These are phyloP conservation scores for Fraxinus latifolia DNA, from an alignment of 305 asterid genomes.

Conservation along the genomic window DNA sequence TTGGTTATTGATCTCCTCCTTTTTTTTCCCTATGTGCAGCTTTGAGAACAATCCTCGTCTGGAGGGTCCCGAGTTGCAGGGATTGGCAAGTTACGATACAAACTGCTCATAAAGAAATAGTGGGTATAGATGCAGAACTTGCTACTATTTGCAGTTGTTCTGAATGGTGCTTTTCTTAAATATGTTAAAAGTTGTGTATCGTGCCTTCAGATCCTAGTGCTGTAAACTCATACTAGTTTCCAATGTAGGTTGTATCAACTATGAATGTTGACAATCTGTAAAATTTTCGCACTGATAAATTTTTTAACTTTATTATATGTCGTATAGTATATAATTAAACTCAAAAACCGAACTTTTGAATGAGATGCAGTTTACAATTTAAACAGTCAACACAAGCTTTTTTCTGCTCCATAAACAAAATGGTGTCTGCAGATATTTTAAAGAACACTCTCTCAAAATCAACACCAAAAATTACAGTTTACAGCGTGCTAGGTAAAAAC, in stretches of 20 bases:
- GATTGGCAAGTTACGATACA: conserved; percentile 81
- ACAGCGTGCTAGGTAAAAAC: conserved; percentile 1
- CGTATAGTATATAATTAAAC: background rate
- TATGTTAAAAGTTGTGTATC: background rate
- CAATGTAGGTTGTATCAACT: conserved; percentile 20
- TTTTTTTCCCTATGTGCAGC: conserved; percentile 40
- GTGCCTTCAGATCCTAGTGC: background rate
- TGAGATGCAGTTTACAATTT: conserved; percentile 11
- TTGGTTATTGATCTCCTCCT: conserved; percentile 1
- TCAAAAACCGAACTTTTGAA: background rate
- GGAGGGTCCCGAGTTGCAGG: conserved; percentile 94
- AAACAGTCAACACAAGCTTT: conserved; percentile 2
- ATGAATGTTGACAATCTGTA: conserved; percentile 13
- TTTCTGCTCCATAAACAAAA: background rate
- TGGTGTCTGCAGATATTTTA: conserved; percentile 25
- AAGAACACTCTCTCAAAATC: conserved; percentile 15
- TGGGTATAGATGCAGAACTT: background rate
- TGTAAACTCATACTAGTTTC: conserved; percentile 22
- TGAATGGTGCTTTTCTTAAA: background rate
- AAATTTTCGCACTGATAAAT: background rate
- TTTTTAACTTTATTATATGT: conserved; percentile 9
- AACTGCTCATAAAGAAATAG: conserved; percentile 33
- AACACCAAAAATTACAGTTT: background rate
- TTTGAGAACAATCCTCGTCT: conserved; percentile 86
- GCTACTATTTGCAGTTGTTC: background rate